These are phyloP conservation scores for Furcasterigmium furcatum DNA, from an alignment of 2,329 filamentous ascomycete species.

Conservation along the genomic window DNA sequence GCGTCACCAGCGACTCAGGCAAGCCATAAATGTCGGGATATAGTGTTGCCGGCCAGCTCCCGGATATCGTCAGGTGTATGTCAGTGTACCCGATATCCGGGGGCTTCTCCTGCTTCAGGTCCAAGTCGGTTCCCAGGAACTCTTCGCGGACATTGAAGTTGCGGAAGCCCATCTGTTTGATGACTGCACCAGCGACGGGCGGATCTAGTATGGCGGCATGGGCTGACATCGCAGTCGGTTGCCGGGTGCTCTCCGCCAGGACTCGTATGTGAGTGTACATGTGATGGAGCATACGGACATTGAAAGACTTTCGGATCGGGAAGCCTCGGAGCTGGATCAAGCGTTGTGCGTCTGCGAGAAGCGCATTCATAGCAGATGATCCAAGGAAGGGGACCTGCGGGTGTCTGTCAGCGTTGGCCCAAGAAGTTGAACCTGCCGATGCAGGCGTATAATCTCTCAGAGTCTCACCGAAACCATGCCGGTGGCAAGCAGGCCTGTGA, in stretches of 20 bases:
- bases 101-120: conserved; percentile 23
- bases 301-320: conserved; percentile 32
- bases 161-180: no score
- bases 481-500: conserved; percentile 37
- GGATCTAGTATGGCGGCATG: no score
- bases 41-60: conserved; percentile 32
- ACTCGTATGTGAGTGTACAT: conserved; percentile 42
- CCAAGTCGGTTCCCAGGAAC: conserved; percentile 14
- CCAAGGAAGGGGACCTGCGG: conserved; percentile 7
- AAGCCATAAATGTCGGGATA: conserved; percentile 42
- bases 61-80: conserved; percentile 36
- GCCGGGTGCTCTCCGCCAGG: conserved; percentile 35
- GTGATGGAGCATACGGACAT: conserved; percentile 39
- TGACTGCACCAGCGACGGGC: no score
- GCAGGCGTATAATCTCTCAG: no score
- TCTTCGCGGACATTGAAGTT: conserved; percentile 24
- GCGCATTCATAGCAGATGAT: conserved; percentile 6
- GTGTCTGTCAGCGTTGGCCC: accelerated
- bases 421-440: no score
- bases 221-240: conserved; percentile 1
- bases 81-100: conserved; percentile 38
- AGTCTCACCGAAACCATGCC: conserved; percentile 15
- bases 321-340: conserved; percentile 36
- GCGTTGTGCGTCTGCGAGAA: conserved; percentile 37
- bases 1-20: conserved; percentile 34